Conservation (phyloP, 2,329 filamentous ascomycete genomes). For the Tolypocladium ophioglossoides region DNA sequence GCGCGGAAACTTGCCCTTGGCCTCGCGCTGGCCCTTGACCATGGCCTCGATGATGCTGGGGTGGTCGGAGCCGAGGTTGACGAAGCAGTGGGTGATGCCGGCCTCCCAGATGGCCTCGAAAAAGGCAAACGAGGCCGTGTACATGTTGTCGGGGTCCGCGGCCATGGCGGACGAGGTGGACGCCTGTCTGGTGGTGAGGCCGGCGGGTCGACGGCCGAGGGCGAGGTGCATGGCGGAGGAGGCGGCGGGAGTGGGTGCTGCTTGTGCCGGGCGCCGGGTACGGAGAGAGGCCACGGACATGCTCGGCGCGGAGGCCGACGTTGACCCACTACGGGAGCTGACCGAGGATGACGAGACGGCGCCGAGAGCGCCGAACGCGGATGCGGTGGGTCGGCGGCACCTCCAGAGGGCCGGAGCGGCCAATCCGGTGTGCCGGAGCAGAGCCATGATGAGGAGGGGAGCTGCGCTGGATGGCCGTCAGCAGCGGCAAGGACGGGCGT, state of each 20-base stretch:
- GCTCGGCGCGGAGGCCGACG: background rate
- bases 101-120: constrained; percentile 72
- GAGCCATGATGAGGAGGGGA: constrained; percentile 9
- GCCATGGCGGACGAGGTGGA: constrained; percentile 7
- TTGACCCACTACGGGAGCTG: constrained; percentile 1
- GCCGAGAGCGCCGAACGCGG: constrained; percentile 1
- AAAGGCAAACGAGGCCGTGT: constrained; percentile 72
- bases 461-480: background rate
- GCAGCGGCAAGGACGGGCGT: too few species aligned
- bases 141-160: constrained; percentile 29
- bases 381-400: constrained; percentile 8
- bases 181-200: constrained; percentile 1
- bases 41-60: constrained; percentile 74
- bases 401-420: constrained; percentile 12
- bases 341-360: constrained; percentile 1
- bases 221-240: background rate
- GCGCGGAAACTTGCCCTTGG: constrained; percentile 51
- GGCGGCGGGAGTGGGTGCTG: background rate
- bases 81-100: constrained; percentile 47
- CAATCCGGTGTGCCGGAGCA: constrained; percentile 14
- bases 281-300: background rate
- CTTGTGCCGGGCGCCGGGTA: background rate
- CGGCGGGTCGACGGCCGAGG: background rate
- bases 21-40: constrained; percentile 62
- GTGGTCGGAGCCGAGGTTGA: constrained; percentile 62